Percentiles rank a stretch among this genome's conserved stretches.
These are phyloP conservation scores for Daedaleopsis sinensis DNA, from an alignment of 768 basidiomycete species.

Conservation along the genomic window DNA sequence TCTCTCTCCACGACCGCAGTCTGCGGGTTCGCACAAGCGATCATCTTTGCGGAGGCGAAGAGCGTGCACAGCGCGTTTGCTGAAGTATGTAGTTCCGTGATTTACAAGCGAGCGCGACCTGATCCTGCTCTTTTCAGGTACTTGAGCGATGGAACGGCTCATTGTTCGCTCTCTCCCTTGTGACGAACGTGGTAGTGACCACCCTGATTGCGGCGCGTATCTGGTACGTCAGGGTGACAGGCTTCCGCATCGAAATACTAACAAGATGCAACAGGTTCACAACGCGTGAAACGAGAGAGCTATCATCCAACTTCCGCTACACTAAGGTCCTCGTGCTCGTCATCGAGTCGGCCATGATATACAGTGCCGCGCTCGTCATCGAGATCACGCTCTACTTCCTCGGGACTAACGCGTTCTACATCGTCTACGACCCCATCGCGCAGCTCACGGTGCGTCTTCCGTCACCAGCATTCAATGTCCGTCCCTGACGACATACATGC, in stretches of 20 bases:
- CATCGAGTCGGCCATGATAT: constrained; percentile 37
- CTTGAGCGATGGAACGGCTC: constrained; percentile 35
- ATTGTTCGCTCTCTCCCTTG: constrained; percentile 39
- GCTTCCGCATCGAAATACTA: too few relatives aligned
- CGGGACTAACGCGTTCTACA: constrained; percentile 38
- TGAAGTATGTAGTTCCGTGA: background rate
- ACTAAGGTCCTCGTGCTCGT: constrained; percentile 33
- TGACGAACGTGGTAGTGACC: constrained; percentile 38
- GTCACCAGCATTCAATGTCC: background rate
- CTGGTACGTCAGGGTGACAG: constrained; percentile 27
- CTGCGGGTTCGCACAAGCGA: constrained; percentile 36
- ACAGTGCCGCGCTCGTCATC: constrained; percentile 38
- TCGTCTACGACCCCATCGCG: constrained; percentile 40
- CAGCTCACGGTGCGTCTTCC: constrained; percentile 30
- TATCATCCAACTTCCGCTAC: constrained; percentile 26
- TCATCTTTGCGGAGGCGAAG: constrained; percentile 34
- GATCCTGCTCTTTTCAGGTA: background rate
- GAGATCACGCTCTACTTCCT: constrained; percentile 40
- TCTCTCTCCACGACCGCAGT: constrained; percentile 17
- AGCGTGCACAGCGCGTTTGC: constrained; percentile 38
- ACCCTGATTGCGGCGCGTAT: constrained; percentile 36
- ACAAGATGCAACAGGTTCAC: constrained; percentile 23
- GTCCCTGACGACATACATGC: too few relatives aligned
- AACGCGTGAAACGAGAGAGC: constrained; percentile 21
- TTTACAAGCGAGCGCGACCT: background rate